Evolutionary conservation across 805 yeast genomes (phyloP).

Genomic region (Sugiyamaella qingdaonensis): DNA sequence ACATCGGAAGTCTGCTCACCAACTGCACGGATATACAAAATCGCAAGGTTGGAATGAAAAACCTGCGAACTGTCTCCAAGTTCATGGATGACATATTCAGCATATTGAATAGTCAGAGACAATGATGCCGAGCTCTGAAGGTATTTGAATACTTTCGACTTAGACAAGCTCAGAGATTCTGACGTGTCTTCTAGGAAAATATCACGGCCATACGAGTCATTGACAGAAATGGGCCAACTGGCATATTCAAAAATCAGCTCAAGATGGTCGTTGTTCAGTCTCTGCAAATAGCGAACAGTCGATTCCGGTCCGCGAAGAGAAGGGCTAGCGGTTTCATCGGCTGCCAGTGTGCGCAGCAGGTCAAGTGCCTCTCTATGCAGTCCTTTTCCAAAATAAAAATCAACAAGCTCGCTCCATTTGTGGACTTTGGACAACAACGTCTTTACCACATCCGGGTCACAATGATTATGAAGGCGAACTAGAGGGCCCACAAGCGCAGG

Average conservation of each 20-base stretch:
- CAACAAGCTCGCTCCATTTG: slow-evolving; percentile 65
- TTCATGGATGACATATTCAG: slow-evolving; percentile 47
- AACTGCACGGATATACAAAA: slow-evolving; percentile 40
- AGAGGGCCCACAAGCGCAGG: slow-evolving; percentile 79
- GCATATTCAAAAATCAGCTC: slow-evolving; percentile 56
- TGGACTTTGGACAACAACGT: slow-evolving; percentile 43
- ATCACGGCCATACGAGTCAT: slow-evolving; percentile 37
- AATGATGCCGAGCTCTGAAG: slow-evolving; percentile 30
- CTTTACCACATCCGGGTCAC: slow-evolving; percentile 63
- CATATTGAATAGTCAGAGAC: slow-evolving; percentile 41
- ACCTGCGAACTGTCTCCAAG: slow-evolving; percentile 35
- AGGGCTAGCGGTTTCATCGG: slow-evolving; percentile 21
- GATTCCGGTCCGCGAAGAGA: slow-evolving; percentile 27
- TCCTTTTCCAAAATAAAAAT: slow-evolving; percentile 63
- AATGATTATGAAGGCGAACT: slow-evolving; percentile 67
- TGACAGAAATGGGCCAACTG: slow-evolving; percentile 44
- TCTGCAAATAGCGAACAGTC: slow-evolving; percentile 21
- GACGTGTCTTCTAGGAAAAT: slow-evolving; percentile 66
- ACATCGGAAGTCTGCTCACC: slow-evolving; percentile 6
- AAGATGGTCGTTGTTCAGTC: slow-evolving; percentile 35
- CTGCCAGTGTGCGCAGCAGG: slow-evolving; percentile 44
- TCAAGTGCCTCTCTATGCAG: slow-evolving; percentile 64
- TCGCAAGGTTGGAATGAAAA: slow-evolving; percentile 44
- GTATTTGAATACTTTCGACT: slow-evolving; percentile 49
- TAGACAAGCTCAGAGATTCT: slow-evolving; percentile 56